These are phyloP conservation scores for Starmera pachycereana DNA, from an alignment of 805 yeast species.

Conservation along the genomic window DNA sequence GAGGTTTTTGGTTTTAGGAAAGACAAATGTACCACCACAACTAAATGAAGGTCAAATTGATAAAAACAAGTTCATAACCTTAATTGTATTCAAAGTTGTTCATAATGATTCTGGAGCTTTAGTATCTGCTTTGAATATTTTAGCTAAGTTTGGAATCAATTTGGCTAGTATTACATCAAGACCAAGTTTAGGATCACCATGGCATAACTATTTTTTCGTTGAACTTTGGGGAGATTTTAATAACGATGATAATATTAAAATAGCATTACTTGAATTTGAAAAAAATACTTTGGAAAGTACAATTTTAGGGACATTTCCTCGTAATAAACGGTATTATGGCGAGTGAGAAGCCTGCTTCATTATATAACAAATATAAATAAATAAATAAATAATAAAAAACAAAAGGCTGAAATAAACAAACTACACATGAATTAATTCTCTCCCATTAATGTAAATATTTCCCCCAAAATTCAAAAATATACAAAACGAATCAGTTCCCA, in stretches of 20 bases:
- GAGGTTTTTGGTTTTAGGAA: slow-evolving; percentile 63
- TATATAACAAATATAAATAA: too few species aligned
- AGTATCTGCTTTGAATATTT: slow-evolving; percentile 49
- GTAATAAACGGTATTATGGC: slow-evolving; percentile 30
- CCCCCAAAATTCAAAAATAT: too few species aligned
- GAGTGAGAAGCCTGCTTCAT: too few species aligned
- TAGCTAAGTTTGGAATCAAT: slow-evolving; percentile 47
- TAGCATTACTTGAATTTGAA: slow-evolving; percentile 33
- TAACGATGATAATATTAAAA: slow-evolving; percentile 19
- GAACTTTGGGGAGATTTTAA: slow-evolving; percentile 45
- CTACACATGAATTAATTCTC: too few species aligned
- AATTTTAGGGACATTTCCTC: slow-evolving; percentile 48
- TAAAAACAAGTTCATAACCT: slow-evolving; percentile 25
- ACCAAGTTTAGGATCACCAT: slow-evolving; percentile 54
- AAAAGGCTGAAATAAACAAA: too few species aligned
- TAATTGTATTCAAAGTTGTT: slow-evolving; percentile 55
- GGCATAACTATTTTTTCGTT: slow-evolving; percentile 79
- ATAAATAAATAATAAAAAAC: too few species aligned
- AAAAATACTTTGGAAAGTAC: slow-evolving; percentile 37
- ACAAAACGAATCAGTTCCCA: slow-evolving; percentile 39
- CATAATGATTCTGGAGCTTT: slow-evolving; percentile 68
- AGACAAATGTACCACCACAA: slow-evolving; percentile 12
- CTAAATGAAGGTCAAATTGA: slow-evolving; percentile 4
- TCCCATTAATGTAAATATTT: too few species aligned
- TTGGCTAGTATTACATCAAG: slow-evolving; percentile 68